Base-by-base conservation (phyloP, 108 stramenopile species). In the Thalassiosira profunda region DNA sequence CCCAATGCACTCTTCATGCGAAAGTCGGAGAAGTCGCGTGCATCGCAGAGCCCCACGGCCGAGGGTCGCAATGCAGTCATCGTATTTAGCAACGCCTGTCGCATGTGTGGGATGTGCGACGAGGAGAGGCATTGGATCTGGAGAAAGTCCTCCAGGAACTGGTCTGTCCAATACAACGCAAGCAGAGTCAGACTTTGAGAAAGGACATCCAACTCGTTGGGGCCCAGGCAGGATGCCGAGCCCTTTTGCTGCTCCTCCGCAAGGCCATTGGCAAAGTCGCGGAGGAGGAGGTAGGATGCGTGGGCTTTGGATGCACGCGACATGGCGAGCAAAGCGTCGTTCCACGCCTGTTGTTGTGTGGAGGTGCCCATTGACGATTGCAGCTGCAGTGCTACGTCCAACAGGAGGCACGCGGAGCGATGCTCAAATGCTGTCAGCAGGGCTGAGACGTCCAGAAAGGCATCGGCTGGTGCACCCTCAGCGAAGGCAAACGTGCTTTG, bases 11-110 rank as follows among this genome's bases (percentile, higher is more conserved):
- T 85, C 74, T 93, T 93, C 24, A 97, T 78, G 18, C 88, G 78
- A 60, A 93, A 95, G 63, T 97, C 97, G 20, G 88, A 82, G 71
- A 94, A 84, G 63, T 95, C 94, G 31, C 85, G 81, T 5, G 97
- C 89, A 74, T 97, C 97, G 28, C 92, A 94, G 48, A 97, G 73
- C 6, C 86, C 86, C 42, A 97, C 93, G 7, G 97, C 95, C 61
- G 91, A 85, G 28, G 83, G 88, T 42, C 97, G 90, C 33, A 67
- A 15, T 0, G 38, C 24, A 11, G 66, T 62, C 48, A 96, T 79
- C n/a, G 37, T 46, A 25, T 80, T 68, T 60, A 93, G 68, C 21
- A 89, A 54, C 10, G 83, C 57, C 70, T 36, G 24, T 86, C 82
- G 88, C 62, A 86, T 3, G n/a, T 51, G 15, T 69, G 81, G 66